Evolutionary conservation across 1,139 yeast species (phyloP).

Genomic region (Candida sp.): DNA sequence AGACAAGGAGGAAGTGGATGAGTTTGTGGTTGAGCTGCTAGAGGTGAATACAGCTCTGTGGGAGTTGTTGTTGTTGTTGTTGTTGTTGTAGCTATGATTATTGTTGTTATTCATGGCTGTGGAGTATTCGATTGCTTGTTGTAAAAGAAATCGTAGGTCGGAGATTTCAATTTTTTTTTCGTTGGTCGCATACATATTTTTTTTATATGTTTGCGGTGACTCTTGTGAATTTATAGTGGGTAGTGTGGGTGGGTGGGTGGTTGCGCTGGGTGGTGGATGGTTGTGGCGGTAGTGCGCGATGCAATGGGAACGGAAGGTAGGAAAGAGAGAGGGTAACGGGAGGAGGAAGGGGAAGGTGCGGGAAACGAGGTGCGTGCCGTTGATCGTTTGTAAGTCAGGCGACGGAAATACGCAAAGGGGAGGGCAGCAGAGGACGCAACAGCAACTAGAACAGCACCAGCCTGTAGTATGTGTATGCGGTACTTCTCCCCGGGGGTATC

Average conservation of each 20-base stretch:
- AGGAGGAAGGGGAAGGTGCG: not conserved
- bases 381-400: not conserved
- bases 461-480: no score
- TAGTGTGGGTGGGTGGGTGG: no score
- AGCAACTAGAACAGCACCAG: not conserved
- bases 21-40: conserved; percentile 4
- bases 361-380: not conserved
- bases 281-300: no score
- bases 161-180: conserved; percentile 2
- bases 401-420: not conserved
- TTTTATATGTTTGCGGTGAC: not conserved
- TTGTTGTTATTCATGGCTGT: not conserved
- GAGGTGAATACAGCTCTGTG: not conserved
- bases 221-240: no score
- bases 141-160: conserved; percentile 2
- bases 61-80: not conserved
- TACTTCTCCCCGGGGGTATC: no score
- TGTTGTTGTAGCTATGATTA: not conserved
- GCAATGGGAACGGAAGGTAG: not conserved
- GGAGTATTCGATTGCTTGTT: not conserved
- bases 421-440: not conserved
- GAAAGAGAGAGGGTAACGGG: not conserved
- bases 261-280: no score
- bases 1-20: conserved; percentile 3
- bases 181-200: not conserved